Evolutionary conservation across 2,329 filamentous ascomycete species (phyloP), one percentile per base, ranked within the genome.

Genomic region (Tolypocladium amazonense): DNA sequence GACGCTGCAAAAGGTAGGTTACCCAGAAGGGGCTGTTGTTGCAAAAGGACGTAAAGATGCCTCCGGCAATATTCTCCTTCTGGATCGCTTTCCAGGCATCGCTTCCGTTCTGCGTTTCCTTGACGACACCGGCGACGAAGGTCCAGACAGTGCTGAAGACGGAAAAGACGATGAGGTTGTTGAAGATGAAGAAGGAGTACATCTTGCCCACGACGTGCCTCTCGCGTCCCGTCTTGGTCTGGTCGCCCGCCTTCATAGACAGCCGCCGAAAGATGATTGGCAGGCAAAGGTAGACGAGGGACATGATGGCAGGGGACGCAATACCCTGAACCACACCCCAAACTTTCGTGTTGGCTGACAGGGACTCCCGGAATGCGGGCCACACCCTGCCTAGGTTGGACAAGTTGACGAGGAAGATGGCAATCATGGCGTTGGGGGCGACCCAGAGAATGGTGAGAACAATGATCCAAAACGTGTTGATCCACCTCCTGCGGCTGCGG

Each of bases 171-270:
- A 99, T 79, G 59, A 99, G 75, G 70, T 97, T 97, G 82, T 99
- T 99, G 80, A 99, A 92, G 58, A 97, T 84, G 74, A 99, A 99
- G 77, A 99, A 99, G 23, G 89, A 83, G 75, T 95, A 99, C 2
- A 99, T 81, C 73, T 96, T 95, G 63, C 85, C 87, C 61, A 94
- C 82, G 58, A 99, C 94, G 72, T 97, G 93, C 37, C 91, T 83
- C 72, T 99, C 94, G 59, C 94, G 86, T 33, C 90, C 90, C 0
- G 90, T 96, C 76, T 97, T 99, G 56, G 91, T 96, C 64, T 89
- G 82, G 70, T 97, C 93, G 64, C 94, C 94, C 5, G 90, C 89
- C 65, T 84, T 84, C 62, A 92, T 88, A 7, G 91, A 88, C 43
- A 99, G 80, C 27, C 90, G 87, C 59, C 94, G 89, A 79, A 99